Evolutionary conservation across 345 rosid species (phyloP), one percentile per base, ranked within the genome.

Genomic region (Leavenworthia alabamica): DNA sequence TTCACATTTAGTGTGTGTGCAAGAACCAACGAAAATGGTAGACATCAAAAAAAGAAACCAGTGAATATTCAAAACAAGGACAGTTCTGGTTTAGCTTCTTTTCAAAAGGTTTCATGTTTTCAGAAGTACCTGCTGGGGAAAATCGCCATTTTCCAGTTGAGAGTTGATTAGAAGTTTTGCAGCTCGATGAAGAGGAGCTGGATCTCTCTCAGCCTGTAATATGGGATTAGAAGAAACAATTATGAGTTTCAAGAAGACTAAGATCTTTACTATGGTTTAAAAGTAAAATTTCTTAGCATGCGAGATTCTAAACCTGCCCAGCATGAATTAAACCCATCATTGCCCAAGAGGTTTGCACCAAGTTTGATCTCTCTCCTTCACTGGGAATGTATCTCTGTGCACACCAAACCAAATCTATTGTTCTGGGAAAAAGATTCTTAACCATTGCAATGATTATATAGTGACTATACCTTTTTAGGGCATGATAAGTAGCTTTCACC

Each of bases 131-230:
- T 80, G 73, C 37, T 80, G 82, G 17, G 95, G 89, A 36, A 81
- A 87, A 68, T 80, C 84, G 1, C 95, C 95, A 13, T 77, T 66
- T 45, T 81, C 87, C 12, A 71, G 42, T 57, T 87, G 89, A 7
- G 87, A 83, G 65, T 85, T 87, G 72, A 85, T 85, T 28, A 87
- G 23, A 56, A 85, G 54, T 33, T 77, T 87, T 8, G 85, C 89
- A 24, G 80, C 91, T 0, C 73, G 78, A 60, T 83, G 89, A 50
- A 87, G 71, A 26, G 95, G 87, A 28, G 66, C 63, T 0, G 84
- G 80, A 53, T 84, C 82, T 72, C 82, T 62, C 56, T 82, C 84
- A 11, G 73, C 83, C 86, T 81, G 52, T 55, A 16, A 57, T 33
- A 10, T 54, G 42, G 17, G 31, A 53, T 22, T n/a, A 35, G 3